A percentile compares a stretch with the other conserved stretches of the same genome.
Conservation (phyloP, 75 land plant genomes). For the Cunninghamia lanceolata region DNA sequence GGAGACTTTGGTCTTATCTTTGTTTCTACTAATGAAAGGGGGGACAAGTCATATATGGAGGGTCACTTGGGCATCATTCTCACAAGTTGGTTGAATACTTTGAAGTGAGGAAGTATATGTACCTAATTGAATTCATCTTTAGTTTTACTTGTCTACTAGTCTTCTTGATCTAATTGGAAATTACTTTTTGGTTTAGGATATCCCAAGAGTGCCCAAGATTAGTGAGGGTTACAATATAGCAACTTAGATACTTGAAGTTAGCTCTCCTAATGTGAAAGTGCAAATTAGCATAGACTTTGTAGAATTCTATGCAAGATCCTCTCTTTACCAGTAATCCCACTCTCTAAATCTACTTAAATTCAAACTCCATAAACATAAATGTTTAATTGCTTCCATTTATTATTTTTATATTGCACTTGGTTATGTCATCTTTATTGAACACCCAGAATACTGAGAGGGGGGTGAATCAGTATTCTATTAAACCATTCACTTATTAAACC, state of each 20-base stretch:
- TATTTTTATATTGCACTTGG: not conserved
- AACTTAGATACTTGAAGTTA: constrained; percentile 73
- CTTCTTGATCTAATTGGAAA: not conserved
- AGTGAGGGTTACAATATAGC: constrained; percentile 68
- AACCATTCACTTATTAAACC: no score
- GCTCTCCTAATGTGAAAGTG: constrained; percentile 28
- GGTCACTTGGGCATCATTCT: constrained; percentile 42
- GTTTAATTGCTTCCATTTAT: not conserved
- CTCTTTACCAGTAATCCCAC: constrained; percentile 41
- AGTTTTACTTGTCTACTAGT: not conserved
- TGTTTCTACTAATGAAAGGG: constrained; percentile 58
- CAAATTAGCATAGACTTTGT: constrained; percentile 52
- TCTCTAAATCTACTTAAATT: not conserved
- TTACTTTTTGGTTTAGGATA: constrained; percentile 27
- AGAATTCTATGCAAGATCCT: constrained; percentile 46
- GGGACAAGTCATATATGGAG: constrained; percentile 60
- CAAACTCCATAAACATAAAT: not conserved
- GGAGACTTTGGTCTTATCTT: not conserved
- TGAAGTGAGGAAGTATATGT: constrained; percentile 20
- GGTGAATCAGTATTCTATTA: no score
- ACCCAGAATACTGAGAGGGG: no score
- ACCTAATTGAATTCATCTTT: not conserved
- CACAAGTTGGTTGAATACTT: constrained; percentile 47
- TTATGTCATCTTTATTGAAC: no score
- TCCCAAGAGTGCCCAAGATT: constrained; percentile 51